Evolutionary conservation across 345 rosid species (phyloP).

Genomic region (Raphanus sativus): DNA sequence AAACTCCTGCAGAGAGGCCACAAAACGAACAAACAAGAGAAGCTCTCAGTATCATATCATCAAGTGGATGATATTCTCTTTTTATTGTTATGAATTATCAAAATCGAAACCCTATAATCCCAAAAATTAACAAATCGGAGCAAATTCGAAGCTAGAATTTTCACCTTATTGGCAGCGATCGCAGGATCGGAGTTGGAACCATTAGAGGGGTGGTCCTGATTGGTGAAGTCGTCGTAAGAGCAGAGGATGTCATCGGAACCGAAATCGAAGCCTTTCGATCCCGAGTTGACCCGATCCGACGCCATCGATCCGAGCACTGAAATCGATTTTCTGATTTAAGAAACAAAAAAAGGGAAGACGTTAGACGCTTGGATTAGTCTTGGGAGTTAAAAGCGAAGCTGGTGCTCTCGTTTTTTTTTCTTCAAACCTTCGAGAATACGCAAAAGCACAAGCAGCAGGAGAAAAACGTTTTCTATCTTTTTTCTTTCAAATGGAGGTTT

Average conservation of each 20-base stretch:
- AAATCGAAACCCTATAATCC: no score
- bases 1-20: conserved; percentile 62
- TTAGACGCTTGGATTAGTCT: conserved; percentile 9
- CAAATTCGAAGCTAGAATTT: neutral
- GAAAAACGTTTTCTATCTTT: conserved; percentile 23
- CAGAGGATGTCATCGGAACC: conserved; percentile 96
- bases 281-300: conserved; percentile 64
- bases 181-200: conserved; percentile 64
- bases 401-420: conserved; percentile 18
- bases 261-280: conserved; percentile 86
- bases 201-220: conserved; percentile 70
- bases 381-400: conserved; percentile 31
- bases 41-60: no score
- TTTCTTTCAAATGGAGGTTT: no score
- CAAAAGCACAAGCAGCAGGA: conserved; percentile 9
- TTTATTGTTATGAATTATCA: neutral
- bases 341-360: neutral
- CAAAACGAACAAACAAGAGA: no score
- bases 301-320: conserved; percentile 56
- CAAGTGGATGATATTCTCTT: neutral
- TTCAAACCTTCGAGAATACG: conserved; percentile 26
- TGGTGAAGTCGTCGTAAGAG: conserved; percentile 82
- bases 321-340: conserved; percentile 4
- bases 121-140: conserved; percentile 2
- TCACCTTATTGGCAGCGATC: conserved; percentile 32